A percentile compares a stretch with the other conserved stretches of the same genome.
These are phyloP conservation scores for Curvularia sp. DNA, from an alignment of 2,329 filamentous ascomycete species.

Conservation along the genomic window DNA sequence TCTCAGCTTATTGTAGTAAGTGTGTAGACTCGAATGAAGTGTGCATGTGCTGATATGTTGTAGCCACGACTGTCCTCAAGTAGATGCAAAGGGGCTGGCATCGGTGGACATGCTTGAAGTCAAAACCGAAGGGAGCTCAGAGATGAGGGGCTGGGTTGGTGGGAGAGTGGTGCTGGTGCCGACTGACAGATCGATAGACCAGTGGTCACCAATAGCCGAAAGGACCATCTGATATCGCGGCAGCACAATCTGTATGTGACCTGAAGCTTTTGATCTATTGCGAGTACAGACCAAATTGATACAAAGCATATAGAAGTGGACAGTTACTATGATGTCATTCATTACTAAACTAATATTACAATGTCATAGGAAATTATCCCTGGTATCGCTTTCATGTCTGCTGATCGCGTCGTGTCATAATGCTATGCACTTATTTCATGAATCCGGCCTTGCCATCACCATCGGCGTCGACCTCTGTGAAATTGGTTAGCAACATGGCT, in stretches of 20 bases:
- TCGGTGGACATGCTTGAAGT: constrained; percentile 37
- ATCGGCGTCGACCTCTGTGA: constrained; percentile 54
- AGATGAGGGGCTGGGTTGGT: constrained; percentile 43
- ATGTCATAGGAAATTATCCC: constrained; percentile 14
- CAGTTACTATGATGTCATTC: background rate
- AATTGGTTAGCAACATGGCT: background rate
- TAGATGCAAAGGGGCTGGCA: constrained; percentile 31
- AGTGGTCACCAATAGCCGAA: constrained; percentile 49
- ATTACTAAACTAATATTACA: constrained; percentile 22
- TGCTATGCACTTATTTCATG: constrained; percentile 55
- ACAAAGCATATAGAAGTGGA: background rate
- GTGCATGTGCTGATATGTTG: background rate
- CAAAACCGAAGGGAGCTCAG: constrained; percentile 27
- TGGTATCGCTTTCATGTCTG: constrained; percentile 14
- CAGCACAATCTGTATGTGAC: background rate
- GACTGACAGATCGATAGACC: constrained; percentile 46
- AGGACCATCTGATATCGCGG: constrained; percentile 30
- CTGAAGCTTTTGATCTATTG: background rate
- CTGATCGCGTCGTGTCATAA: constrained; percentile 25
- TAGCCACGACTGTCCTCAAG: constrained; percentile 38
- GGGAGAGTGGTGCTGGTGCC: constrained; percentile 51
- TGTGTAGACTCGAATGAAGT: constrained; percentile 27
- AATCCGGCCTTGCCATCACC: constrained; percentile 65
- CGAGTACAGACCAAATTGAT: background rate
- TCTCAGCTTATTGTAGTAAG: constrained; percentile 53